phyloP scores from a whole-genome alignment of 2,329 filamentous ascomycete genomes.

The Talaromyces verruculosus region DNA sequence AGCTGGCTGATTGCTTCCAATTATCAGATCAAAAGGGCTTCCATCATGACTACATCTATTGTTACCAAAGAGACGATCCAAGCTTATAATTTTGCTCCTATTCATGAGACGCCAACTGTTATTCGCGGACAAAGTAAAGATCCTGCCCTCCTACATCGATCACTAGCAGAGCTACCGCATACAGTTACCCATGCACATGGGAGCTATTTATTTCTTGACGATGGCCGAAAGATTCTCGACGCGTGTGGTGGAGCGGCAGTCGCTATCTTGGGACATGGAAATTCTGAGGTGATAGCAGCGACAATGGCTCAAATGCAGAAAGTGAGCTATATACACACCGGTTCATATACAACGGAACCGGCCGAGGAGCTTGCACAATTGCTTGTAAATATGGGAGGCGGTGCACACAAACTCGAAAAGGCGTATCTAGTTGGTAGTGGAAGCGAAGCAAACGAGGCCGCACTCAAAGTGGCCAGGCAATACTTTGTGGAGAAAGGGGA shows the following conservation, averaged over 20 bases:
- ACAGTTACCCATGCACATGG: slow-evolving; percentile 34
- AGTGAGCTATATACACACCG: slow-evolving; percentile 48
- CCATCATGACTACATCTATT: neutral
- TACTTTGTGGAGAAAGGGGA: slow-evolving; percentile 45
- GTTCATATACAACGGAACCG: slow-evolving; percentile 11
- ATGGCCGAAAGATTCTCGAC: slow-evolving; percentile 66
- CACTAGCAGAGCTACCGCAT: slow-evolving; percentile 7
- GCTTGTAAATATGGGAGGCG: neutral
- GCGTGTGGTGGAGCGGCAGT: slow-evolving; percentile 71
- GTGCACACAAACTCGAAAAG: neutral
- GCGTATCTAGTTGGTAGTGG: slow-evolving; percentile 8
- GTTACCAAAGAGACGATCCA: neutral
- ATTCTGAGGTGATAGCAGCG: slow-evolving; percentile 60
- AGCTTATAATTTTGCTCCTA: neutral
- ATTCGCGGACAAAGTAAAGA: neutral
- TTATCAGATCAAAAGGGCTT: neutral
- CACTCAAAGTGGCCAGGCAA: slow-evolving; percentile 52
- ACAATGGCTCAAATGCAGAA: slow-evolving; percentile 59
- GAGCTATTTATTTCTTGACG: slow-evolving; percentile 52
- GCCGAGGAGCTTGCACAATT: slow-evolving; percentile 12
- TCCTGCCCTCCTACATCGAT: slow-evolving; percentile 12
- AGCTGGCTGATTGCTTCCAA: neutral
- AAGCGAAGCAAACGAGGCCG: slow-evolving; percentile 49
- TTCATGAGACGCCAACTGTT: neutral
- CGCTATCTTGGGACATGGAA: slow-evolving; percentile 66